phyloP scores from a whole-genome alignment of 306 rosid species.

The Aeschynomene evenia region DNA sequence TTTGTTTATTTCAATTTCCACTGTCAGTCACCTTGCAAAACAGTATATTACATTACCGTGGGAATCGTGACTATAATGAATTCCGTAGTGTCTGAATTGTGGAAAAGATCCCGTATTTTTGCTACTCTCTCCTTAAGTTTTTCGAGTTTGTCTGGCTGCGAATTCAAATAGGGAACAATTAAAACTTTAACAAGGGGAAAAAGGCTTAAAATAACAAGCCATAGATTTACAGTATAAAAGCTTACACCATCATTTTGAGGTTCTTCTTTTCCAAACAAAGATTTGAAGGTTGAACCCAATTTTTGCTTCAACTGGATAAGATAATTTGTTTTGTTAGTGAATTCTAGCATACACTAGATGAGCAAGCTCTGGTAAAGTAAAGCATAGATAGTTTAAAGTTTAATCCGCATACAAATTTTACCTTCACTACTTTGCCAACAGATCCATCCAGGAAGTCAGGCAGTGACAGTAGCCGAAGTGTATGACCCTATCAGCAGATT shows the following conservation, averaged over 20 bases:
- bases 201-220: background rate
- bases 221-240: slow-evolving; percentile 17
- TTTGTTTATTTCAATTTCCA: background rate
- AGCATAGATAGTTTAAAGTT: background rate
- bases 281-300: slow-evolving; percentile 54
- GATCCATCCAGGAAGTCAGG: slow-evolving; percentile 89
- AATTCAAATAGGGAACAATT: slow-evolving; percentile 22
- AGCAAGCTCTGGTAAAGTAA: background rate
- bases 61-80: slow-evolving; percentile 89
- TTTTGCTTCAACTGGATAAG: slow-evolving; percentile 36
- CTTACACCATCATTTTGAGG: slow-evolving; percentile 53
- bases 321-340: slow-evolving; percentile 20
- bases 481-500: slow-evolving; percentile 67
- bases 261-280: slow-evolving; percentile 75
- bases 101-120: slow-evolving; percentile 78
- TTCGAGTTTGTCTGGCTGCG: slow-evolving; percentile 72
- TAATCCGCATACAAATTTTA: slow-evolving; percentile 34
- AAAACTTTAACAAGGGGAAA: background rate
- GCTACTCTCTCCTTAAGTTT: slow-evolving; percentile 58
- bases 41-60: slow-evolving; percentile 51
- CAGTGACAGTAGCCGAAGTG: slow-evolving; percentile 72
- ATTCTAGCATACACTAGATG: slow-evolving; percentile 8
- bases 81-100: slow-evolving; percentile 66
- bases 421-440: slow-evolving; percentile 72
- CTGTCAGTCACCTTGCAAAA: background rate